A percentile compares a stretch with the other conserved stretches of the same genome.
These are phyloP conservation scores for Raffaelea ambrosiae DNA, from an alignment of 2,329 filamentous ascomycete species.

Conservation along the genomic window DNA sequence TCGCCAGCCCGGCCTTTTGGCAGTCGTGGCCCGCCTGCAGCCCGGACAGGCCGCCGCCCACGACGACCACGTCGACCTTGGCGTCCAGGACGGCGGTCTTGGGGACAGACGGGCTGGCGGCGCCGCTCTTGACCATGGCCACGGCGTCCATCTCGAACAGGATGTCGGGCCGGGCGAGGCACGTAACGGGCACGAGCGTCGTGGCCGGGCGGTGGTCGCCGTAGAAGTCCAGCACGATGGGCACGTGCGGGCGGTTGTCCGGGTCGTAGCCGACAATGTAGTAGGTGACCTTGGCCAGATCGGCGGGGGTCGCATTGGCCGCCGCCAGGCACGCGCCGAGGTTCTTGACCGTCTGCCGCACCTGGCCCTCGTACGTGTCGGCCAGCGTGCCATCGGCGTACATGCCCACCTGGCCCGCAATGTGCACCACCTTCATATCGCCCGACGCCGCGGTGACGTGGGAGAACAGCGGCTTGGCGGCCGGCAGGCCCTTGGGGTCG, in stretches of 20 bases:
- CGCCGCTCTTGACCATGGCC: neutral
- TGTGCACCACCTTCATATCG: neutral
- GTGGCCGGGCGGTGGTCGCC: conserved; percentile 7
- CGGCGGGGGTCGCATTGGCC: conserved; percentile 1
- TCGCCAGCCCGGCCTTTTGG: neutral
- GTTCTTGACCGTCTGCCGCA: neutral
- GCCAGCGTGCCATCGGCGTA: neutral
- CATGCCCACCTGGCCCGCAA: neutral
- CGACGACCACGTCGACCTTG: neutral
- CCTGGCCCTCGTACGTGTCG: neutral
- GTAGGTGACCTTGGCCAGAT: conserved; percentile 11
- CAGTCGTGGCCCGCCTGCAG: conserved; percentile 11
- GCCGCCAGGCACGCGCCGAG: neutral
- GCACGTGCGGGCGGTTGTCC: conserved; percentile 6
- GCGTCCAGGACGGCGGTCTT: neutral
- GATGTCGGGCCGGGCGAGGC: conserved; percentile 6
- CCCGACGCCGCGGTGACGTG: neutral
- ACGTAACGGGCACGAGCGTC: conserved; percentile 6
- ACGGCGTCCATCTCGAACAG: conserved; percentile 10
- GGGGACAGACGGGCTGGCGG: no score
- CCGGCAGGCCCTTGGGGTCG: neutral
- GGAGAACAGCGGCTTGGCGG: neutral
- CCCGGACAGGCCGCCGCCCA: neutral
- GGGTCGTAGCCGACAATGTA: conserved; percentile 12
- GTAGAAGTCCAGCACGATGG: conserved; percentile 4